Conservation (phyloP, 2,329 filamentous ascomycete species). For the Phaeosphaeriaceae sp. region DNA sequence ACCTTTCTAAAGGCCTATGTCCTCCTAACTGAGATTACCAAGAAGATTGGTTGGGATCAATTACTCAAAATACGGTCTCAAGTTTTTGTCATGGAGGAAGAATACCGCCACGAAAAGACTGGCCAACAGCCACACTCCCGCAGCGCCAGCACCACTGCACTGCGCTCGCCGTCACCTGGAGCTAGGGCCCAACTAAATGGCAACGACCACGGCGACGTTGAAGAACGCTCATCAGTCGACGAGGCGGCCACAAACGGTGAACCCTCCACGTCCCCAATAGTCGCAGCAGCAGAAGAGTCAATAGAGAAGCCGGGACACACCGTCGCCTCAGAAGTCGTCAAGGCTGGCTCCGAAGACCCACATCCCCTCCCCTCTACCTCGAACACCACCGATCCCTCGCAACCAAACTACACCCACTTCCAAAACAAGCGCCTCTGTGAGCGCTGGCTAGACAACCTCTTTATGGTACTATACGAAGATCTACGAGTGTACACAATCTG, state of each 20-base stretch:
- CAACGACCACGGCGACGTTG: slow-evolving; percentile 48
- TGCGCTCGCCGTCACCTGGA: slow-evolving; percentile 69
- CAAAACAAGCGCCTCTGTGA: slow-evolving; percentile 98
- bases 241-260: slow-evolving; percentile 41
- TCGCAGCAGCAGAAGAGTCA: slow-evolving; percentile 42
- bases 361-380: slow-evolving; percentile 22
- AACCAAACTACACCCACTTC: slow-evolving; percentile 85
- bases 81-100: slow-evolving; percentile 99
- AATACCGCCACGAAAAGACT: slow-evolving; percentile 85
- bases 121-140: slow-evolving; percentile 56
- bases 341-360: slow-evolving; percentile 72
- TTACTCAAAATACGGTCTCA: slow-evolving; percentile 92
- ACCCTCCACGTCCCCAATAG: slow-evolving; percentile 33
- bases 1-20: slow-evolving; percentile 96
- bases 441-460: slow-evolving; percentile 96
- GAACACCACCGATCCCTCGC: slow-evolving; percentile 56
- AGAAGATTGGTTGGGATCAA: slow-evolving; percentile 97
- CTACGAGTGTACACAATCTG: slow-evolving; percentile 98
- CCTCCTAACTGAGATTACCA: slow-evolving; percentile 92
- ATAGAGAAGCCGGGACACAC: slow-evolving; percentile 83
- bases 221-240: slow-evolving; percentile 21
- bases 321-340: slow-evolving; percentile 77
- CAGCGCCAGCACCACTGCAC: slow-evolving; percentile 79
- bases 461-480: slow-evolving; percentile 99
- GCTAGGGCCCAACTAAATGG: slow-evolving; percentile 48